A percentile compares a stretch with the other conserved stretches of the same genome.
These are phyloP conservation scores for Emmonsiellopsis sp. DNA, from an alignment of 2,329 filamentous ascomycete genomes.

Conservation along the genomic window DNA sequence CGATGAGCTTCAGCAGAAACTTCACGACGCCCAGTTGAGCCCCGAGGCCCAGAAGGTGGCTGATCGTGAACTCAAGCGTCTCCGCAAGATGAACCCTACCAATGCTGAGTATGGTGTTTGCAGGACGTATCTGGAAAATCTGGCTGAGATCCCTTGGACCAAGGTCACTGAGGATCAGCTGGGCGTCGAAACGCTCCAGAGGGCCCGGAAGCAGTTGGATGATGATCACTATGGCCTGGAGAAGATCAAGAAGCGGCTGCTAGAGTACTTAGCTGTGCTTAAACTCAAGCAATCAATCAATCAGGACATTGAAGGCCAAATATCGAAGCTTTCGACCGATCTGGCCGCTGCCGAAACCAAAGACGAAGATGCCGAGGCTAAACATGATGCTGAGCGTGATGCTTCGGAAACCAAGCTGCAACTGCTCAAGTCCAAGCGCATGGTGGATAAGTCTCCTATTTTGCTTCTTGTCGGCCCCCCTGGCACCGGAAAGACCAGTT, in stretches of 20 bases:
- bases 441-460: slow-evolving; percentile 93
- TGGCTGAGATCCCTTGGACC: slow-evolving; percentile 90
- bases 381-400: slow-evolving; percentile 38
- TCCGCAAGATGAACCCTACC: slow-evolving; percentile 92
- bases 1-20: slow-evolving; percentile 80
- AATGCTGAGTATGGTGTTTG: slow-evolving; percentile 95
- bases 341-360: slow-evolving; percentile 37
- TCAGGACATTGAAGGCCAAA: slow-evolving; percentile 69
- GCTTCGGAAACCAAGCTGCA: slow-evolving; percentile 56
- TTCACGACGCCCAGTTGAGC: slow-evolving; percentile 71
- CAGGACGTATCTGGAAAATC: slow-evolving; percentile 84
- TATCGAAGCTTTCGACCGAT: slow-evolving; percentile 46
- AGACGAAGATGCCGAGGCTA: slow-evolving; percentile 49
- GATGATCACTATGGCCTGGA: slow-evolving; percentile 94
- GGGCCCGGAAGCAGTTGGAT: slow-evolving; percentile 81
- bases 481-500: slow-evolving; percentile 89
- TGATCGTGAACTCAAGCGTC: slow-evolving; percentile 73
- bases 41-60: slow-evolving; percentile 85
- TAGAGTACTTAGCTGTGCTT: slow-evolving; percentile 94
- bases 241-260: slow-evolving; percentile 89
- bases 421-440: slow-evolving; percentile 68
- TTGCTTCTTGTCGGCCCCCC: slow-evolving; percentile 87
- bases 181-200: slow-evolving; percentile 66
- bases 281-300: slow-evolving; percentile 90
- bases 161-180: slow-evolving; percentile 77